Evolutionary conservation across 176 grass and related monocot genomes (phyloP), one percentile per base, ranked within the genome.

Genomic region (Cocos nucifera): DNA sequence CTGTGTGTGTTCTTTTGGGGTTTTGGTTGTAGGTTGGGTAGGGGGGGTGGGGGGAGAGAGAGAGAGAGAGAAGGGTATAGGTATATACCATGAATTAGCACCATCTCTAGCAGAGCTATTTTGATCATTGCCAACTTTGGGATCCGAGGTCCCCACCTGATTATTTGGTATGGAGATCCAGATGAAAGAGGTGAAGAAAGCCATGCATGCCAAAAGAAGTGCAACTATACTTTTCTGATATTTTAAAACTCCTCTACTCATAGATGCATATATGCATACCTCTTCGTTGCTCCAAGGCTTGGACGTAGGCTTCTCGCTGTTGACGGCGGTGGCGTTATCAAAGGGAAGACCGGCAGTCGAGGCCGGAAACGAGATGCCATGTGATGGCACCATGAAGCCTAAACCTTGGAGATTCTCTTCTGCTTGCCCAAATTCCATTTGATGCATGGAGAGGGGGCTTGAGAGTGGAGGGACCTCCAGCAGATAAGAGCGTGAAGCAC

Each of bases 71-170:
- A 35, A 16, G 18, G 23, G 29, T 6, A 9, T 10, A 51, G 27
- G 35, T 44, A 44, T 44, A 3, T 15, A 69, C 66, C 66, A 69
- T 17, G 54, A 69, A 69, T 69, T 58, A 17, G 15, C 53, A 69
- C 66, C 66, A 58, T 49, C 66, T 28, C 44, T 57, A 21, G 53
- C 20, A 22, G 30, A 69, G 66, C 66, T 57, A 21, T 15, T 68
- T 26, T 69, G 65, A 57, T 69, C 65, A 17, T 57, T 32, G 18
- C 53, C 52, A 48, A 20, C 66, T 57, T 69, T 69, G 53, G 29
- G 10, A 39, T 69, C 66, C 3, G 66, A 67, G 6, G 64, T 67
- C 19, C 30, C 54, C 66, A 57, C 30, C 53, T 57, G 54, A 28
- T 28, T 3, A 10, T 22, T 17, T 16, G 9, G 35, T 44, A 44